phyloP scores from a whole-genome alignment of 495 filamentous ascomycete species.

The Letharia lupina region DNA sequence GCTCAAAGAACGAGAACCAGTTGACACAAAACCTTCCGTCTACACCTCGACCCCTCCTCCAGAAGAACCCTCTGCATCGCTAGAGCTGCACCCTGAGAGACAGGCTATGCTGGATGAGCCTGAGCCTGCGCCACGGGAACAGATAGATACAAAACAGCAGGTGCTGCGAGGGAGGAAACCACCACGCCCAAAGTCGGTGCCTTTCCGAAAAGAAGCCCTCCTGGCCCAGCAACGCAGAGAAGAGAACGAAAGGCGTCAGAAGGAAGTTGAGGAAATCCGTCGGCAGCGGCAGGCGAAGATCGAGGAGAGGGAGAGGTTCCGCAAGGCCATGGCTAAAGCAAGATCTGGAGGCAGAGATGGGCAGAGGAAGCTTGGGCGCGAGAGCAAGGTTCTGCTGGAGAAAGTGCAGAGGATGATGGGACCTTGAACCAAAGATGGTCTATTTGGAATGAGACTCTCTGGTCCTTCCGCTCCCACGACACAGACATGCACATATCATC shows the following conservation, averaged over 20 bases:
- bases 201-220: slow-evolving; percentile 70
- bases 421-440: not conserved
- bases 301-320: slow-evolving; percentile 53
- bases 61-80: slow-evolving; percentile 30
- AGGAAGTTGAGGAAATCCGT: slow-evolving; percentile 48
- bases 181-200: slow-evolving; percentile 48
- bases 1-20: slow-evolving; percentile 55
- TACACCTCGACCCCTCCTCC: slow-evolving; percentile 3
- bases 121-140: slow-evolving; percentile 26
- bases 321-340: slow-evolving; percentile 68
- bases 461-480: not conserved
- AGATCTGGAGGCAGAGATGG: slow-evolving; percentile 66
- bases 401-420: slow-evolving; percentile 42
- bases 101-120: slow-evolving; percentile 56
- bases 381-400: slow-evolving; percentile 75
- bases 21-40: slow-evolving; percentile 20
- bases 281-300: slow-evolving; percentile 40
- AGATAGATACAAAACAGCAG: slow-evolving; percentile 21
- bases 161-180: slow-evolving; percentile 30
- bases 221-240: slow-evolving; percentile 56
- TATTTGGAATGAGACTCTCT: not conserved
- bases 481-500: not conserved
- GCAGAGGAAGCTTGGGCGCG: slow-evolving; percentile 72
- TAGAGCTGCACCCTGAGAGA: slow-evolving; percentile 64
- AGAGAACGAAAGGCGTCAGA: slow-evolving; percentile 52